Evolutionary conservation across 352 stramenopile genomes (phyloP).

Genomic region (Phytophthora lateralis): DNA sequence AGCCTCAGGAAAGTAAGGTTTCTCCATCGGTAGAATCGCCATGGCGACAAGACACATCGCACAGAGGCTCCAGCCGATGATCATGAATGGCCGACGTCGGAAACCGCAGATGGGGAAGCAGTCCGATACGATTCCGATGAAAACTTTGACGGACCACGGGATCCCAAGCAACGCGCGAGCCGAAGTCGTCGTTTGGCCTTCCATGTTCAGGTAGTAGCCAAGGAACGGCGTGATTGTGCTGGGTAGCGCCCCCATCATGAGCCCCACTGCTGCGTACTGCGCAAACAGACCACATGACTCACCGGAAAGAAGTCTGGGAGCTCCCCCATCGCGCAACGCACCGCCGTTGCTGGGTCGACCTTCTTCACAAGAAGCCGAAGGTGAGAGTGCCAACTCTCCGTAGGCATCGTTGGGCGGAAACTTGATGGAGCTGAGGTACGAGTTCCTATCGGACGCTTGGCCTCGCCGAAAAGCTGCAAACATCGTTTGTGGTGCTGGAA

Average conservation of each 20-base stretch:
- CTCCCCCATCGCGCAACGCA: slow-evolving; percentile 44
- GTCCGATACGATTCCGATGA: slow-evolving; percentile 69
- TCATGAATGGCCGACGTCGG: slow-evolving; percentile 64
- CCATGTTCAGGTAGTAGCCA: slow-evolving; percentile 74
- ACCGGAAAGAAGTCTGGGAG: slow-evolving; percentile 44
- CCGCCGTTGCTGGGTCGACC: slow-evolving; percentile 18
- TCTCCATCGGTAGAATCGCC: slow-evolving; percentile 36
- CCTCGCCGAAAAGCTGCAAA: slow-evolving; percentile 13
- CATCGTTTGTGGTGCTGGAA: slow-evolving; percentile 6
- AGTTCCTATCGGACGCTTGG: slow-evolving; percentile 12
- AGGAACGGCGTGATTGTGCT: slow-evolving; percentile 52
- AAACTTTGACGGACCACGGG: slow-evolving; percentile 70
- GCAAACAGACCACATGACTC: slow-evolving; percentile 61
- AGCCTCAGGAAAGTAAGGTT: slow-evolving; percentile 58
- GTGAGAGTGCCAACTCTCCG: slow-evolving; percentile 10
- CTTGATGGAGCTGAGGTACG: slow-evolving; percentile 29
- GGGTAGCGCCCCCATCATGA: slow-evolving; percentile 70
- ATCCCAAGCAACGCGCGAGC: slow-evolving; percentile 56
- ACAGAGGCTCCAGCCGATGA: slow-evolving; percentile 59
- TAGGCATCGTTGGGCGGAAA: slow-evolving; percentile 25
- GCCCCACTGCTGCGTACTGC: slow-evolving; percentile 68
- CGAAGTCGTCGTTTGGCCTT: slow-evolving; percentile 63
- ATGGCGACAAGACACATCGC: slow-evolving; percentile 48
- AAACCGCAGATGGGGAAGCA: slow-evolving; percentile 65
- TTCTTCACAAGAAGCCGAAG: slow-evolving; percentile 12